These are phyloP conservation scores for Jamesozyma lodderae DNA, from an alignment of 805 yeast species.

Conservation along the genomic window DNA sequence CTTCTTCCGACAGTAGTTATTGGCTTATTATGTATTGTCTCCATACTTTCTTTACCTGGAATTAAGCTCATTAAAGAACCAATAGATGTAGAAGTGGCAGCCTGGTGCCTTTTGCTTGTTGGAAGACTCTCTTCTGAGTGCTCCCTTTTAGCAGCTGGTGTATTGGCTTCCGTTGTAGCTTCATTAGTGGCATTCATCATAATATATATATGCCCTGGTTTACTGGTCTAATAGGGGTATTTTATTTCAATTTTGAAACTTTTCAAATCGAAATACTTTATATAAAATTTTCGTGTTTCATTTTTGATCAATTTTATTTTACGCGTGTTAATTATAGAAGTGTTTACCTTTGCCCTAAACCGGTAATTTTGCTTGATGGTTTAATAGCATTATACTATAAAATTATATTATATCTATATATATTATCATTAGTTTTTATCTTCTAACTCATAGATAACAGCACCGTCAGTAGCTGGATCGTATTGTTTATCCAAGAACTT, in stretches of 20 bases:
- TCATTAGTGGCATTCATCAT: too few species aligned
- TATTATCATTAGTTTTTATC: slow-evolving; percentile 24
- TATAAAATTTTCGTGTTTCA: not conserved
- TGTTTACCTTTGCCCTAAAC: too few species aligned
- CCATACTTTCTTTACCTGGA: slow-evolving; percentile 28
- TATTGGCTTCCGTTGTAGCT: not conserved
- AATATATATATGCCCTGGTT: too few species aligned
- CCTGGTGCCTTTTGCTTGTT: slow-evolving; percentile 15
- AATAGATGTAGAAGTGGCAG: slow-evolving; percentile 1
- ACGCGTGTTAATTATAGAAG: too few species aligned
- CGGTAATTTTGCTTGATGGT: too few species aligned
- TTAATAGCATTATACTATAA: too few species aligned
- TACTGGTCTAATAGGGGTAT: too few species aligned
- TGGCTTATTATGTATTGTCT: slow-evolving; percentile 27
- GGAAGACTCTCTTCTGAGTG: slow-evolving; percentile 9
- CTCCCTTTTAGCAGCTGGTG: slow-evolving; percentile 9
- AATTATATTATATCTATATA: too few species aligned
- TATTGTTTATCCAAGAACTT: slow-evolving; percentile 71
- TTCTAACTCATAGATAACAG: slow-evolving; percentile 31
- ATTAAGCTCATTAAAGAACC: slow-evolving; percentile 25
- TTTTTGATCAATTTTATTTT: not conserved
- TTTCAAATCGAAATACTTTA: too few species aligned
- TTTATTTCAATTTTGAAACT: too few species aligned
- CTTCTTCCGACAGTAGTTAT: slow-evolving; percentile 44
- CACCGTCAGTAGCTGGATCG: slow-evolving; percentile 50